Conservation (phyloP, 768 basidiomycete species). For the Hirschioporus abietinus region DNA sequence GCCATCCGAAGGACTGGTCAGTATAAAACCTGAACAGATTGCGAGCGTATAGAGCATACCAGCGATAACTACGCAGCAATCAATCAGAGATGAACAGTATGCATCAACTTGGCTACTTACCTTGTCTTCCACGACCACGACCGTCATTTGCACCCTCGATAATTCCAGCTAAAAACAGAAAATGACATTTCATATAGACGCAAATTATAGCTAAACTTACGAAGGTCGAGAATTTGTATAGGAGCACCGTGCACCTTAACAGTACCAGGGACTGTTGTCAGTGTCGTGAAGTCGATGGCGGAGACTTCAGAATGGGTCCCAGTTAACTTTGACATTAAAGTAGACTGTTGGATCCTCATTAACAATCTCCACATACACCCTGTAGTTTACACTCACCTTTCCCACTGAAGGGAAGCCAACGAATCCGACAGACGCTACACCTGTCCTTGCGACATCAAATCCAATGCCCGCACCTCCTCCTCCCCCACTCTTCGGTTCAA, state of each 20-base stretch:
- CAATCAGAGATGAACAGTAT: conserved; percentile 20
- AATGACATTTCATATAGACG: conserved; percentile 8
- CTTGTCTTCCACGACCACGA: conserved; percentile 92
- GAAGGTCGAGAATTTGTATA: conserved; percentile 90
- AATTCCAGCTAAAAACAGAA: conserved; percentile 67
- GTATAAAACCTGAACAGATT: conserved; percentile 11
- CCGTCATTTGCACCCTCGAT: conserved; percentile 98
- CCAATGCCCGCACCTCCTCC: conserved; percentile 88
- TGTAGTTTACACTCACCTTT: conserved; percentile 46
- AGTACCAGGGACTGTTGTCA: conserved; percentile 94
- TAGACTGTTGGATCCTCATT: conserved; percentile 48
- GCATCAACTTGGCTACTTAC: conserved; percentile 33
- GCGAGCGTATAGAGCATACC: conserved; percentile 39
- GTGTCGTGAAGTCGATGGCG: conserved; percentile 94
- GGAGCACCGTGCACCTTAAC: conserved; percentile 93
- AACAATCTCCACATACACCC: conserved; percentile 3
- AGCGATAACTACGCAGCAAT: conserved; percentile 54
- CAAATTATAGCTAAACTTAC: conserved; percentile 37
- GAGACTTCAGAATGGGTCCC: conserved; percentile 96
- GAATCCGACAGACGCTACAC: conserved; percentile 95
- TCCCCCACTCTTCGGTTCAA: conserved; percentile 65
- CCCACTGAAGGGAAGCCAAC: conserved; percentile 92
- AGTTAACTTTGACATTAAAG: conserved; percentile 91
- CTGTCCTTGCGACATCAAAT: conserved; percentile 97
- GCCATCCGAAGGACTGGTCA: conserved; percentile 7